Conservation (phyloP, 345 rosid genomes). For the Orychophragmus violaceus region DNA sequence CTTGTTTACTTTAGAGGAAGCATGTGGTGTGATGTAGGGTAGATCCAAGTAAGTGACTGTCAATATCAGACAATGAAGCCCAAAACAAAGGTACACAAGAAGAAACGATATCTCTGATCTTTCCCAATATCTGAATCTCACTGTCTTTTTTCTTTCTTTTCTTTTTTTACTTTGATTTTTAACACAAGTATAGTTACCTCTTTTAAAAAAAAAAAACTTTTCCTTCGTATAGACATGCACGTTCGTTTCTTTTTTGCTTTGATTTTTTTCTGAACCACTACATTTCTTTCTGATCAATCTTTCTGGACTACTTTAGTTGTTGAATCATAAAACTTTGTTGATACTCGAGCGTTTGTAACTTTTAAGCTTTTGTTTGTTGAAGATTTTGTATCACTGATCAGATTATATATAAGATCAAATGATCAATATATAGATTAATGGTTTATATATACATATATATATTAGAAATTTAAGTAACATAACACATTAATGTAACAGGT, state of each 20-base stretch:
- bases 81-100: background rate
- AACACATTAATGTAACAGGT: background rate
- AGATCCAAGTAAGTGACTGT: slow-evolving; percentile 17
- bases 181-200: background rate
- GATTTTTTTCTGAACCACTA: slow-evolving; percentile 10
- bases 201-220: background rate
- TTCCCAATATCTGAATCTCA: slow-evolving; percentile 18
- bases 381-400: background rate
- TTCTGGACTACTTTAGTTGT: slow-evolving; percentile 20
- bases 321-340: background rate
- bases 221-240: slow-evolving; percentile 1
- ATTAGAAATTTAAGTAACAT: background rate
- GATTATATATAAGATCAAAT: background rate
- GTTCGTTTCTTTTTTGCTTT: background rate
- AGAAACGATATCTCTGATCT: slow-evolving; percentile 22
- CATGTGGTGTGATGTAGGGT: slow-evolving; percentile 13
- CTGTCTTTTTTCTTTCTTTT: background rate
- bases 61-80: slow-evolving; percentile 12
- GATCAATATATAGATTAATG: background rate
- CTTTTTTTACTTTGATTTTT: background rate
- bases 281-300: background rate
- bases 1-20: background rate
- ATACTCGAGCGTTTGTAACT: background rate
- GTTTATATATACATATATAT: background rate
- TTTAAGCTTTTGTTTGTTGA: background rate